These are phyloP conservation scores for Cladosporium sp. DNA, from an alignment of 2,329 filamentous ascomycete genomes.

Conservation along the genomic window DNA sequence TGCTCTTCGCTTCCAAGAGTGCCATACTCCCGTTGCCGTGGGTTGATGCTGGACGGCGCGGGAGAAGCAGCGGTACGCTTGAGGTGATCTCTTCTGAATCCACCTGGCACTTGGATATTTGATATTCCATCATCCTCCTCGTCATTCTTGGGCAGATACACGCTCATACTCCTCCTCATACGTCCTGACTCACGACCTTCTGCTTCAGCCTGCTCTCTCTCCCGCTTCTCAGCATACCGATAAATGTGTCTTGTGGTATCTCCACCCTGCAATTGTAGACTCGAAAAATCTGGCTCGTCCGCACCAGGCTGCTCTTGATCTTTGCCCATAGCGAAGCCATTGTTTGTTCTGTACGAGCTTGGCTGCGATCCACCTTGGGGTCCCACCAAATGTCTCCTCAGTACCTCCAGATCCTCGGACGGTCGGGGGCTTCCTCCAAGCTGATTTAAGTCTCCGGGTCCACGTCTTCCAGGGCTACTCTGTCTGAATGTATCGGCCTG, in stretches of 20 bases:
- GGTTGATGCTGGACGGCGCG: constrained; percentile 41
- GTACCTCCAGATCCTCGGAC: constrained; percentile 84
- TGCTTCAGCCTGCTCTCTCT: constrained; percentile 71
- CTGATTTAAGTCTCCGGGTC: constrained; percentile 49
- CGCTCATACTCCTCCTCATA: constrained; percentile 79
- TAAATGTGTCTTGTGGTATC: constrained; percentile 95
- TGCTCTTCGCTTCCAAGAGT: constrained; percentile 20
- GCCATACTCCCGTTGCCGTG: constrained; percentile 29
- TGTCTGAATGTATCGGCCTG: constrained; percentile 12
- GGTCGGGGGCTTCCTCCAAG: constrained; percentile 51
- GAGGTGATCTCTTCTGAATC: constrained; percentile 86
- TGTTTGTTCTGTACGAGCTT: constrained; percentile 23
- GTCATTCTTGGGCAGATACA: constrained; percentile 73
- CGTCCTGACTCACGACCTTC: constrained; percentile 53
- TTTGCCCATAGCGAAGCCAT: constrained; percentile 29
- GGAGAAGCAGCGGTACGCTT: constrained; percentile 63
- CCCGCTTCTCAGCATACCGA: constrained; percentile 88
- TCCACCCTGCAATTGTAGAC: constrained; percentile 84
- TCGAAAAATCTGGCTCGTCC: constrained; percentile 81
- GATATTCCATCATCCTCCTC: constrained; percentile 74
- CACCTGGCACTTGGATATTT: constrained; percentile 87
- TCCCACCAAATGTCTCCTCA: constrained; percentile 81
- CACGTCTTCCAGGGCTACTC: constrained; percentile 43
- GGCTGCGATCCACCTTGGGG: constrained; percentile 44
- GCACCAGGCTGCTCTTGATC: constrained; percentile 32